Base-by-base conservation (phyloP, 2,329 filamentous ascomycete species). In the Ceratocystis ficicola region DNA sequence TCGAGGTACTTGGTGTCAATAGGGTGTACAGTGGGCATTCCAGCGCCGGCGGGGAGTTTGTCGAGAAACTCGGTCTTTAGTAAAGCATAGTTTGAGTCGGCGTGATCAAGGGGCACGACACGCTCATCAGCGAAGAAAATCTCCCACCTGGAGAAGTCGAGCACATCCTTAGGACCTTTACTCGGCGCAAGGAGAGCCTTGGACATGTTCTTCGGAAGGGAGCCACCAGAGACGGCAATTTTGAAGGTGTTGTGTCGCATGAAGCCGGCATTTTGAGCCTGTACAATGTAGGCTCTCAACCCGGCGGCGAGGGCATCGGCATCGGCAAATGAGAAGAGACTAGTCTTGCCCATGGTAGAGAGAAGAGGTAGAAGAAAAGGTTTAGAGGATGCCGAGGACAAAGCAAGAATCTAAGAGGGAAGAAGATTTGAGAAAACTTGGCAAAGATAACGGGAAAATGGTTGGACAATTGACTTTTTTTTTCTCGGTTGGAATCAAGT, bases 51-150 rank as follows among this genome's bases (percentile, higher is more conserved):
- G 52, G 92, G 90, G 69, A 97, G 88, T 79, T 95, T 93, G 78
- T 92, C 87, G 69, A 99, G 81, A 63, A 96, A 81, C 77, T 96
- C 91, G 61, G 85, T 79, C 79, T 96, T 94, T 71, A 97, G 78
- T 57, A 96, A 84, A 68, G 80, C 85, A 78, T 96, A 96, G 79
- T 97, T 99, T 79, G 91, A 96, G 79, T 99, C 93, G 70, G 85
- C 82, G 77, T 97, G 88, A 75, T 94, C 86, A 71, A 96, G 86
- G 25, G 94, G 89, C 64, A 97, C 94, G 71, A 90, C 90, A 73
- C 94, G 89, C 81, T 99, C 94, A 75, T 99, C 94, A 73, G 93
- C 93, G 76, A 96, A 97, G 82, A 97, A 99, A 73, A 99, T 90
- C 73, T 97, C 89, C 94, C 94, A 99, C 76, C 89, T 90, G 74